Base-by-base conservation (phyloP, 495 filamentous ascomycete genomes). In the Xylaria flabelliformis region DNA sequence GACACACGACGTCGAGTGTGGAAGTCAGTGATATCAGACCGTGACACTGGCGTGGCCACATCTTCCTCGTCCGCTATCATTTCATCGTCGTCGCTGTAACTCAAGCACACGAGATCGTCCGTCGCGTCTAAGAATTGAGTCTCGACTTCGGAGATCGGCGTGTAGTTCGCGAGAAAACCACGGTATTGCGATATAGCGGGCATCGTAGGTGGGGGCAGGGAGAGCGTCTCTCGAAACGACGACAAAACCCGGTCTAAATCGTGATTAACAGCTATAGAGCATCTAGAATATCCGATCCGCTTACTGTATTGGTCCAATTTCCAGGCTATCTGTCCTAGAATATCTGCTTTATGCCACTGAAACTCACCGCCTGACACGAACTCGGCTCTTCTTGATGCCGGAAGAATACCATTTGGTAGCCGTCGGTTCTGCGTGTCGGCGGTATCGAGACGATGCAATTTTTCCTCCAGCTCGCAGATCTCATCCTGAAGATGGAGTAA, bases 401-500 rank as follows among this genome's bases (percentile, higher is more conserved):
- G 90, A 19, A 82, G 76, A 44, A 88, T 78, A 9, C 84, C 80
- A 67, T 90, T 86, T 41, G 87, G 83, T 0, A 88, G 81, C 7
- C 85, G 78, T n/a, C 90, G 83, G 32, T 86, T 84, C 76, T 92
- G 88, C 26, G 91, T 91, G 72, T 94, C 91, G 29, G 88, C 86
- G 42, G 89, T 88, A 73, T 97, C 94, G 0, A 95, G 81, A 1
- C 84, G 82, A n/a, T 88, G 86, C 0, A 96, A 84, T 50, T 93
- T 89, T 74, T 92, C 90, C 75, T 95, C 93, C 64, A 96, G 84
- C 64, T 95, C 91, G 2, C 88, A 85, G 50, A 97, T 89, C 77
- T 97, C 94, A 76, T 96, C 93, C 81, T 97, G 95, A 1, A 98
- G 88, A 76, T 96, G 89, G 2, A 98, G 84, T 3, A 98, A 85